Conservation (phyloP, 1,139 yeast genomes). For the Yamadazyma triangularis region DNA sequence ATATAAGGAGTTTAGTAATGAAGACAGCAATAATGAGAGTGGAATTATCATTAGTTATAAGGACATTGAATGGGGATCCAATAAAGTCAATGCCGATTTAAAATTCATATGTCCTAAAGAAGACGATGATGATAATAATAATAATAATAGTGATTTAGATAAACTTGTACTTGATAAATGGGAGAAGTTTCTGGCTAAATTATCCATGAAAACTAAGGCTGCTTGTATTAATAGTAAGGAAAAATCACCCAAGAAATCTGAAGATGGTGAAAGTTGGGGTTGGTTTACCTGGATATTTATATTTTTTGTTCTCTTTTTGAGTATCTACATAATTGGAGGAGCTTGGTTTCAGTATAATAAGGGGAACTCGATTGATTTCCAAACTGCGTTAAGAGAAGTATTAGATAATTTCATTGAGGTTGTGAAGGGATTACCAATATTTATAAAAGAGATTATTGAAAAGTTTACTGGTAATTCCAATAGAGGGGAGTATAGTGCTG, state of each 20-base stretch:
- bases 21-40: constrained; percentile 21
- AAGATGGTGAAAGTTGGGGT: constrained; percentile 56
- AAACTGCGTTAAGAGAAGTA: constrained; percentile 61
- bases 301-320: constrained; percentile 60
- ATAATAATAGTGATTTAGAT: constrained; percentile 35
- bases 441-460: constrained; percentile 62
- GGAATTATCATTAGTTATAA: constrained; percentile 46
- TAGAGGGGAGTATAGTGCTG: constrained; percentile 92
- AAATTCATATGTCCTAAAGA: constrained; percentile 49
- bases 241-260: constrained; percentile 18
- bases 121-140: no score
- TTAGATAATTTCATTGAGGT: constrained; percentile 63
- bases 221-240: constrained; percentile 30
- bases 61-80: constrained; percentile 72
- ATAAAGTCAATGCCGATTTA: constrained; percentile 46
- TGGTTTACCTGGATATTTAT: constrained; percentile 76
- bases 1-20: constrained; percentile 16
- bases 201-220: constrained; percentile 27
- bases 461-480: constrained; percentile 62
- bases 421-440: constrained; percentile 63
- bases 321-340: constrained; percentile 70
- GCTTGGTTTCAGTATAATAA: constrained; percentile 71
- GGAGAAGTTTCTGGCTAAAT: constrained; percentile 25
- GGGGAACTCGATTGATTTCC: constrained; percentile 49
- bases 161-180: constrained; percentile 25